Percentiles rank a stretch among this genome's conserved stretches.
Conservation (phyloP, 2,329 filamentous ascomycete species). For the Aspergillus nomiae region DNA sequence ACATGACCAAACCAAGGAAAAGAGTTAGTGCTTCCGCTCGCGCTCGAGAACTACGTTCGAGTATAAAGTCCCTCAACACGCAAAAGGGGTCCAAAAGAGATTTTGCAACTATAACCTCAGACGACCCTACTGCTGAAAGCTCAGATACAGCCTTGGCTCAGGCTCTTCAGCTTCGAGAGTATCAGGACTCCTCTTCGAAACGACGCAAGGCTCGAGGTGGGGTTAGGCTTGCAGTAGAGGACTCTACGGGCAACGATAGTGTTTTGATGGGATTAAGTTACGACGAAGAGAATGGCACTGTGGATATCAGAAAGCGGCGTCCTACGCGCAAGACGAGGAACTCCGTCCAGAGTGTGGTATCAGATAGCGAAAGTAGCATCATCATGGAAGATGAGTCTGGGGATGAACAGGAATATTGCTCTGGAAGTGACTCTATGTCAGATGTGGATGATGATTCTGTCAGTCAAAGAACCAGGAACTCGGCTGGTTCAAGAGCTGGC, state of each 20-base stretch:
- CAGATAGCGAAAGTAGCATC: constrained; percentile 17
- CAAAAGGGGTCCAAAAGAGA: constrained; percentile 47
- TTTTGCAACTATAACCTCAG: constrained; percentile 46
- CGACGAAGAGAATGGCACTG: constrained; percentile 16
- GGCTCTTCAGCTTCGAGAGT: constrained; percentile 59
- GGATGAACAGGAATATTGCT: constrained; percentile 21
- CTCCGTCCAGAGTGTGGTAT: constrained; percentile 17
- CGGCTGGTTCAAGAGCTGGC: constrained; percentile 7
- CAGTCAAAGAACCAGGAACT: constrained; percentile 5
- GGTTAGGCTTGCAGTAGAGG: constrained; percentile 22
- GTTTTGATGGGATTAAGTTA: constrained; percentile 11
- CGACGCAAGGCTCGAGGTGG: constrained; percentile 34
- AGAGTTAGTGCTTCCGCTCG: constrained; percentile 49
- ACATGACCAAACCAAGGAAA: constrained; percentile 28
- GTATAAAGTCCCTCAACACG: constrained; percentile 42
- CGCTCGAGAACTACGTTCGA: constrained; percentile 51
- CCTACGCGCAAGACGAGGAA: constrained; percentile 15
- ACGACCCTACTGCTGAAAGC: constrained; percentile 36
- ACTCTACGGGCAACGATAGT: constrained; percentile 24
- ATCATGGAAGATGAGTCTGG: constrained; percentile 16
- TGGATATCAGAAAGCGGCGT: constrained; percentile 19
- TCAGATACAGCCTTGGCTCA: constrained; percentile 57
- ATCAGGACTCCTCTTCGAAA: constrained; percentile 39
- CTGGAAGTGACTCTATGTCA: constrained; percentile 16
- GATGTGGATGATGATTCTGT: background rate